phyloP scores from a whole-genome alignment of 208 protist species.

The Trypanosoma melophagium region DNA sequence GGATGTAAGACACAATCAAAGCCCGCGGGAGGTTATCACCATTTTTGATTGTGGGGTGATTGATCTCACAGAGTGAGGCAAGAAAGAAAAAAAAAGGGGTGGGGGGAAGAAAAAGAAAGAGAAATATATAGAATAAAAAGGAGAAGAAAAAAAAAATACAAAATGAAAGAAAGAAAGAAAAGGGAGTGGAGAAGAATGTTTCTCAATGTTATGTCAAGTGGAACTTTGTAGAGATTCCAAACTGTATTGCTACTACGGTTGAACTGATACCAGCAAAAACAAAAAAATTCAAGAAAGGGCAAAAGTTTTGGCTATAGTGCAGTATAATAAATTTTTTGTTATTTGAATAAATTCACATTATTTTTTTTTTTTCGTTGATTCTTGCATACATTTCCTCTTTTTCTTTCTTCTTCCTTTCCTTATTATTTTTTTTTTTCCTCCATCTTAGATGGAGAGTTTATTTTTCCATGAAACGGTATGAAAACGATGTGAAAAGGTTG shows the following conservation, averaged over 20 bases:
- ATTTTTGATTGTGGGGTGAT: conserved; percentile 85
- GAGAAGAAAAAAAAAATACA: not conserved
- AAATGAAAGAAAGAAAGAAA: not conserved
- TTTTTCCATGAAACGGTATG: not conserved
- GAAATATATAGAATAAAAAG: conserved; percentile 5
- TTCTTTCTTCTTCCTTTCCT: conserved; percentile 9
- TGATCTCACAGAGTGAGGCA: conserved; percentile 53
- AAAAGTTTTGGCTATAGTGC: too few species aligned
- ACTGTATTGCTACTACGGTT: not conserved
- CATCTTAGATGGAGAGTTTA: not conserved
- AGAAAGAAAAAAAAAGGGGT: not conserved
- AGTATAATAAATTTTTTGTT: too few species aligned
- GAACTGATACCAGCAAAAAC: not conserved
- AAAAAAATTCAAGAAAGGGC: too few species aligned
- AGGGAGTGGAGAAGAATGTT: not conserved
- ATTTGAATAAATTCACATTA: not conserved
- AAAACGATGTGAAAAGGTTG: conserved; percentile 34
- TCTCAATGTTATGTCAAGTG: not conserved
- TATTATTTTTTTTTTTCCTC: conserved; percentile 9
- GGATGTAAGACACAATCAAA: conserved; percentile 83
- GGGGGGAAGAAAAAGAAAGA: not conserved
- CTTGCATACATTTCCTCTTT: conserved; percentile 15
- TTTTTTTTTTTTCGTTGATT: conserved; percentile 7
- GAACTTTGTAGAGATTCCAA: not conserved
- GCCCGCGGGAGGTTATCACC: conserved; percentile 50